Evolutionary conservation across 2,329 filamentous ascomycete genomes (phyloP).

Genomic region (Sphaerulina populicola): DNA sequence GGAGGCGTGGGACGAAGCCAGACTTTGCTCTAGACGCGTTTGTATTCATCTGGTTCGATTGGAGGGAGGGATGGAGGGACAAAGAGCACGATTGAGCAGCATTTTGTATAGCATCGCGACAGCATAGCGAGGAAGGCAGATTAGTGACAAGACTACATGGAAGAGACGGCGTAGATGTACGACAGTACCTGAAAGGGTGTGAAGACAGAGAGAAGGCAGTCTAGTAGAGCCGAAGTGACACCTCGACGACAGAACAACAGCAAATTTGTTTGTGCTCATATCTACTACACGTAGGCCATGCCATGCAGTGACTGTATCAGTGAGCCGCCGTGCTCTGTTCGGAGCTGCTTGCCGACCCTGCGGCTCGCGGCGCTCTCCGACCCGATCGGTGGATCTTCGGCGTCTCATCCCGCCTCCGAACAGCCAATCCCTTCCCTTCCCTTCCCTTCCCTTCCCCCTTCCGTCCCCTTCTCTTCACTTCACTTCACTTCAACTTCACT

Average conservation of each 20-base stretch:
- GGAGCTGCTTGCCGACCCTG: too few species aligned
- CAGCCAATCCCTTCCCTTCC: too few species aligned
- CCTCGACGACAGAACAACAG: neutral
- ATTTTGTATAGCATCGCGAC: neutral
- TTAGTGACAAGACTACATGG: neutral
- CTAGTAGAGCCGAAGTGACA: neutral
- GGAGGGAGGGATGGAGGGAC: too few species aligned
- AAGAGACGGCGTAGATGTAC: neutral
- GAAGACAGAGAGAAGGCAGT: neutral
- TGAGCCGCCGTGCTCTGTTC: too few species aligned
- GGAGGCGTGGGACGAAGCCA: conserved; percentile 18
- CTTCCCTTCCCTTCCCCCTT: too few species aligned
- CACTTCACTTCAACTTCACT: too few species aligned
- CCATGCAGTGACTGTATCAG: too few species aligned
- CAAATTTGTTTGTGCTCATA: neutral
- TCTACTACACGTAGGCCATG: too few species aligned
- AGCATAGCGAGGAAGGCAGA: neutral
- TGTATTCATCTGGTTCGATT: neutral
- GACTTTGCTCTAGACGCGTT: conserved; percentile 9
- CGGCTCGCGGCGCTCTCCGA: too few species aligned
- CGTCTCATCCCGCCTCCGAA: too few species aligned
- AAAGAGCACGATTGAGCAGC: neutral
- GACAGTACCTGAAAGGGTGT: neutral
- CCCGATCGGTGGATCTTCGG: too few species aligned
- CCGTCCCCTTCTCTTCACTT: too few species aligned